phyloP scores from a whole-genome alignment of 225 moss, liverwort and hornwort genomes.

The Antitrichia curtipendula region DNA sequence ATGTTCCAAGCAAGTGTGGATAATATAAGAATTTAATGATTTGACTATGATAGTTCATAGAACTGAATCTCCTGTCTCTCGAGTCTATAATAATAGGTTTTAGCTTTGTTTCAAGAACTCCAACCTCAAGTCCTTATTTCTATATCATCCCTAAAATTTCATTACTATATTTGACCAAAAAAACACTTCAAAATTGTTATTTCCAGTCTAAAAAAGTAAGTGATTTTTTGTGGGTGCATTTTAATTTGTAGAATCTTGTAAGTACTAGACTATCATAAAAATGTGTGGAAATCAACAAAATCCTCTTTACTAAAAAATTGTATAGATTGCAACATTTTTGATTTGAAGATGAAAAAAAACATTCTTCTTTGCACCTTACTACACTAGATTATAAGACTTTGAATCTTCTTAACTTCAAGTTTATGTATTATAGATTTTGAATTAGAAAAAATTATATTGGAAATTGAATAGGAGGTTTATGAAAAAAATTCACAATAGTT shows the following conservation, averaged over 20 bases:
- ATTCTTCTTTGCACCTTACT: background rate
- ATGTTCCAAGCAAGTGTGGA: background rate
- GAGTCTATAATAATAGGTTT: background rate
- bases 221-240: background rate
- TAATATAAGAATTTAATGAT: background rate
- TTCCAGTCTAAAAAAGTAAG: no score
- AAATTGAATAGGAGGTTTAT: background rate
- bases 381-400: background rate
- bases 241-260: background rate
- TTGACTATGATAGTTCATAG: background rate
- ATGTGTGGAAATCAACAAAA: background rate
- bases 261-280: background rate
- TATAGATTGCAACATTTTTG: background rate
- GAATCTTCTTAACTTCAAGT: no score
- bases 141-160: no score
- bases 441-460: no score
- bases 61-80: background rate
- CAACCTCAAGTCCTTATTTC: background rate
- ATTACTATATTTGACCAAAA: no score
- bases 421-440: no score
- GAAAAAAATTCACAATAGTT: background rate
- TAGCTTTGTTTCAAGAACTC: background rate
- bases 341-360: background rate
- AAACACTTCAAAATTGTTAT: no score
- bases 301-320: rapidly evolving